A percentile compares a stretch with the other conserved stretches of the same genome.
phyloP scores from a whole-genome alignment of 2,329 filamentous ascomycete genomes.

The Colletotrichum chrysophilum region DNA sequence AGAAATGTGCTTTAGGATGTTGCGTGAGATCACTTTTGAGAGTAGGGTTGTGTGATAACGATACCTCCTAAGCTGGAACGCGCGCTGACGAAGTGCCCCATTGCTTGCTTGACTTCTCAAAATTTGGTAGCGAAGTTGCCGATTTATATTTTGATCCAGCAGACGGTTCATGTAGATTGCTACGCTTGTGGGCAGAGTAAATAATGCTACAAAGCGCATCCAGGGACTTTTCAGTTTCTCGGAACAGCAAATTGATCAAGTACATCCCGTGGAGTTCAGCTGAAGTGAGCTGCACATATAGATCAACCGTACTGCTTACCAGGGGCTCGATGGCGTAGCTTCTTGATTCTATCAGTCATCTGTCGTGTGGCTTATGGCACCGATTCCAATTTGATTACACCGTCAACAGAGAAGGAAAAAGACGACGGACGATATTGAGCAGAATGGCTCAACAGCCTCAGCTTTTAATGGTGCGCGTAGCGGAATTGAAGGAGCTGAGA shows the following conservation, averaged over 20 bases:
- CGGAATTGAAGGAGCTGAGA: too few relatives aligned
- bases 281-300: background rate
- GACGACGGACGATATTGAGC: background rate
- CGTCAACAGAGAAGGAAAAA: background rate
- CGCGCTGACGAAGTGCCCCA: accelerated
- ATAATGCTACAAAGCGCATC: background rate
- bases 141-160: background rate
- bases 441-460: background rate
- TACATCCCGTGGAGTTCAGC: background rate
- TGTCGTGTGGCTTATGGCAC: accelerated
- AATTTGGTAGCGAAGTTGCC: accelerated
- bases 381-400: accelerated
- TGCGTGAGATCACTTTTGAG: too few relatives aligned
- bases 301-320: too few relatives aligned
- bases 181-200: accelerated
- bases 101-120: background rate
- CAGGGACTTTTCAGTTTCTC: accelerated
- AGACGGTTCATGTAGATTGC: accelerated
- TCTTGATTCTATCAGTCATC: accelerated
- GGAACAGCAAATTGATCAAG: too few relatives aligned
- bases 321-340: background rate
- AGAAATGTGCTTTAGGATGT: too few relatives aligned
- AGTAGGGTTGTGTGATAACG: too few relatives aligned
- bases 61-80: too few relatives aligned
- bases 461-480: background rate